Evolutionary conservation across 768 basidiomycete genomes (phyloP).

Genomic region (Suillus discolor): DNA sequence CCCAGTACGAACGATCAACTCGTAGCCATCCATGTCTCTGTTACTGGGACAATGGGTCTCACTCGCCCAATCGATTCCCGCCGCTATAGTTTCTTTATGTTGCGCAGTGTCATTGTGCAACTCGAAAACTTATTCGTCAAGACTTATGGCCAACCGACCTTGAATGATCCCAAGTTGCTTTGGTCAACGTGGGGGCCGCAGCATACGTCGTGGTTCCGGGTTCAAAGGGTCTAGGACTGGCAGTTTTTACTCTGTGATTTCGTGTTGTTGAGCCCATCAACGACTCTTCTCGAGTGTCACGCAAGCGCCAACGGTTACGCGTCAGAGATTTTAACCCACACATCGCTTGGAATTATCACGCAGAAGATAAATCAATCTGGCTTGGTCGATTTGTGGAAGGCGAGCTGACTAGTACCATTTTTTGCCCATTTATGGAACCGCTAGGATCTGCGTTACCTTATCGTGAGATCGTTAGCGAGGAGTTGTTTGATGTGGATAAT

Average conservation of each 20-base stretch:
- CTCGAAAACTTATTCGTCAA: slow-evolving; percentile 7
- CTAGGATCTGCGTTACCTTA: neutral
- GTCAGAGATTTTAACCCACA: slow-evolving; percentile 44
- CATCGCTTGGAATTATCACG: slow-evolving; percentile 7
- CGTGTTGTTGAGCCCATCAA: slow-evolving; percentile 45
- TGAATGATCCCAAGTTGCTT: neutral
- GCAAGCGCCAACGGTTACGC: slow-evolving; percentile 25
- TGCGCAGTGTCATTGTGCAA: slow-evolving; percentile 42
- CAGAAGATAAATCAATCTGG: slow-evolving; percentile 10
- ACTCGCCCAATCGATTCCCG: slow-evolving; percentile 42
- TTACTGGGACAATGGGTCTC: slow-evolving; percentile 34
- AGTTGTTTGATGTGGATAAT: neutral
- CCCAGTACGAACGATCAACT: slow-evolving; percentile 51
- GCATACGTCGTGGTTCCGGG: slow-evolving; percentile 54
- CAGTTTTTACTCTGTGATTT: slow-evolving; percentile 45
- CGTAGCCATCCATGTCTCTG: slow-evolving; percentile 51
- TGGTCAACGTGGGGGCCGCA: slow-evolving; percentile 28
- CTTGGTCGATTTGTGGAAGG: slow-evolving; percentile 29
- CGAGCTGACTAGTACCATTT: slow-evolving; percentile 24
- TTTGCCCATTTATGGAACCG: neutral
- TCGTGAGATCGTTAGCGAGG: neutral
- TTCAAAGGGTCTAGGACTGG: slow-evolving; percentile 38
- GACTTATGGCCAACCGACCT: neutral
- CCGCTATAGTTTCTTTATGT: slow-evolving; percentile 54
- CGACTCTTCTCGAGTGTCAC: neutral